Base-by-base conservation (phyloP, 2,329 filamentous ascomycete genomes). In the Fusarium continuum region DNA sequence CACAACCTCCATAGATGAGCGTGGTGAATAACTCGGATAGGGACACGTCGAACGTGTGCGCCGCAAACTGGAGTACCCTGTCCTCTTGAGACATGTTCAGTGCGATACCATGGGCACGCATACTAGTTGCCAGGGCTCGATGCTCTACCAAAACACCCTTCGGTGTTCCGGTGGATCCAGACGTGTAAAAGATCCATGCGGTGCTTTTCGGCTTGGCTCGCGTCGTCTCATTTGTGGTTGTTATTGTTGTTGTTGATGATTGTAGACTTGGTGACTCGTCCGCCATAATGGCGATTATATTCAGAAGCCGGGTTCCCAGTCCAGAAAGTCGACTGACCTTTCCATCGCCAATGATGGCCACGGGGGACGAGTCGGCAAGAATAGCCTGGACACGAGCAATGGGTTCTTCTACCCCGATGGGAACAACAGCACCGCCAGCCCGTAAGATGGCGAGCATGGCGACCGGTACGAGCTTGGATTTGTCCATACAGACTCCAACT, bases 401-500 rank as follows among this genome's bases (percentile, higher is more conserved):
- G 0, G 50, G 50, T 13, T 54, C 32, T 1, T 50, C 44, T 9
- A 17, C 32, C 0, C 50, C 50, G 0, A 54, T 28, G 0, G 44
- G 34, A 3, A 54, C 26, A 22, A 54, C 50, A 9, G 29, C 23
- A n/a, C 50, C 50, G 1, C 50, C 50, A 3, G 50, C 29, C 9
- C 31, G 29, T 1, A 54, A 8, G n/a, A 54, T 47, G 13, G 50
- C 50, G 0, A 54, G 44, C 34, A 50, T 39, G 8, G 34, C 2
- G 32, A 36, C 50, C 26, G 48, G 1, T 6, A 29, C 40, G 26
- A 43, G 22, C 13, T 25, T 25, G 23, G 50, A 54, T 22, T 54
- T 54, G 2, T 54, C 44, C 50, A 54, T 50, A 6, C 50, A 54
- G 9, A 54, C 28, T 7, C 50, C 50, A 4, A 54, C 50, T 32